Conservation (phyloP, 2,329 filamentous ascomycete genomes). For the Trichoderma sp. region DNA sequence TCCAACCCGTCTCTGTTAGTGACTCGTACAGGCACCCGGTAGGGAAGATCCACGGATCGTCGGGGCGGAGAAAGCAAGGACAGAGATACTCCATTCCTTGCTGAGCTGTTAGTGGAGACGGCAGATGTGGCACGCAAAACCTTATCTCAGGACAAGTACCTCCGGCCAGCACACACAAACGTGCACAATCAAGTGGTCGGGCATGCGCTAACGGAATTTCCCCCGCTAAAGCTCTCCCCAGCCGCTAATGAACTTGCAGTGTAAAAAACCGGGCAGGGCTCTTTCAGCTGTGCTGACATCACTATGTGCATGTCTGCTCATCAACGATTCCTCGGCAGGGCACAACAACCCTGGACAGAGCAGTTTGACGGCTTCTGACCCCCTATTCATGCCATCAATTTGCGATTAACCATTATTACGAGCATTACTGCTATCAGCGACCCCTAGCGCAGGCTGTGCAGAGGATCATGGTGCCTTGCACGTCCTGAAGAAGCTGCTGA, state of each 20-base stretch:
- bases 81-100: background rate
- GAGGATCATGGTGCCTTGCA: slow-evolving; percentile 15
- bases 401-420: background rate
- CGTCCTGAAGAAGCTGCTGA: slow-evolving; percentile 9
- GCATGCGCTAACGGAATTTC: background rate
- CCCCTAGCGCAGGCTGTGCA: background rate
- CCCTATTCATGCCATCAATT: background rate
- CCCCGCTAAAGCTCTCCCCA: background rate
- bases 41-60: background rate
- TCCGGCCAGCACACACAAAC: background rate
- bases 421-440: background rate
- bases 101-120: slow-evolving; percentile 8
- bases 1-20: background rate
- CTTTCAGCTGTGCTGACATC: slow-evolving; percentile 15
- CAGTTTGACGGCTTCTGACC: background rate
- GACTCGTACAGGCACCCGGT: background rate
- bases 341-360: slow-evolving; percentile 14
- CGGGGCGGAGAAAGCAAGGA: background rate
- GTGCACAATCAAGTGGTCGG: background rate
- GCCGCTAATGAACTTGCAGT: background rate
- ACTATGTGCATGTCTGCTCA: background rate
- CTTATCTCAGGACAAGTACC: background rate
- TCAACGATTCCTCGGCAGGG: background rate
- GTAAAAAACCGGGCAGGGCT: background rate
- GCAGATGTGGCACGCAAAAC: background rate